Base-by-base conservation (phyloP, 345 rosid genomes). In the Citrus trifoliata region DNA sequence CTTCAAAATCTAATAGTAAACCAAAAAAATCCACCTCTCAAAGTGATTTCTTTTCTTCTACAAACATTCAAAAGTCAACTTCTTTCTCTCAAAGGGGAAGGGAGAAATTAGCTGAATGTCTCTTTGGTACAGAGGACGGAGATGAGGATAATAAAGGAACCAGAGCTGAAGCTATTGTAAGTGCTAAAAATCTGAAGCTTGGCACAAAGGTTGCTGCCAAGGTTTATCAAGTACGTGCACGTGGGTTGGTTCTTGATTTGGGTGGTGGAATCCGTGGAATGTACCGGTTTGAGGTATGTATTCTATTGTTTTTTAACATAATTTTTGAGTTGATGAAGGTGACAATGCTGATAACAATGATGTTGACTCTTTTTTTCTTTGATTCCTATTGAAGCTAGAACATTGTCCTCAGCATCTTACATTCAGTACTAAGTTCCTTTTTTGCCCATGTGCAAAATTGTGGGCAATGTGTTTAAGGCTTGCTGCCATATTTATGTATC, bases 201-300 rank as follows among this genome's bases (percentile, higher is more conserved):
- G 98, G 94, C 80, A 85, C 88, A 53, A 89, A 88, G 84, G 78
- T 87, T 68, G 71, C 83, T 19, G 97, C 97, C 62, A 90, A 87
- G 85, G 88, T 94, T 64, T 75, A 78, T 79, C 89, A 92, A 86
- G 80, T 93, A 76, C 94, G 96, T 48, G 60, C 88, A 0, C 93
- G 48, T 69, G 99, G 99, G 73, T 85, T 96, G 65, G 97, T 93
- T 82, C 97, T 93, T 85, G 97, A 96, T 80, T 82, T 96, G 92
- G 98, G 97, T 74, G 89, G 92, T 86, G 97, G 88, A 80, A 82
- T 94, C 78, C 98, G 89, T 64, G 99, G 97, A 74, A 93, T 94
- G 98, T 90, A 91, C 80, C 88, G 84, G 73, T 96, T 93, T 77
- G 85, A 91, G 94, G 99, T 94, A 86, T 10, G 76, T 48, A 12